Conservation (phyloP, 805 yeast genomes). For the Cyberlindnera sargentensis region DNA sequence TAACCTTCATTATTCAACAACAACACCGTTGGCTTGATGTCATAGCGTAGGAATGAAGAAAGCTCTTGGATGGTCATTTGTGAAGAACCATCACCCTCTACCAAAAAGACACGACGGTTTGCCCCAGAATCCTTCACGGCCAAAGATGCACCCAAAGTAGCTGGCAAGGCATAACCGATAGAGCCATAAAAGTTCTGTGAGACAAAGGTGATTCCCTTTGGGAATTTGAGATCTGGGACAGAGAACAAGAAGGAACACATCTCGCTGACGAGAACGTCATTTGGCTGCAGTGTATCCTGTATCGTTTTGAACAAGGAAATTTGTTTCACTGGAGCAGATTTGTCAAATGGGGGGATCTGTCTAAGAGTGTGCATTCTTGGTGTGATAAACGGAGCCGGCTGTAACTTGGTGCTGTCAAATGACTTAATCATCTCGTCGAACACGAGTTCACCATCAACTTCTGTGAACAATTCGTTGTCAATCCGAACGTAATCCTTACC, state of each 20-base stretch:
- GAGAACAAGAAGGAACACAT: constrained; percentile 65
- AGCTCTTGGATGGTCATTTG: constrained; percentile 63
- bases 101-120: constrained; percentile 40
- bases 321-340: constrained; percentile 8
- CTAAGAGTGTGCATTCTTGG: not conserved
- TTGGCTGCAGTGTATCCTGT: constrained; percentile 43
- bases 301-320: constrained; percentile 44
- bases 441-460: constrained; percentile 16
- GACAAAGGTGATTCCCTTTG: constrained; percentile 42
- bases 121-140: constrained; percentile 40
- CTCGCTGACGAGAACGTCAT: constrained; percentile 54
- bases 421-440: constrained; percentile 9
- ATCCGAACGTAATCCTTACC: constrained; percentile 21
- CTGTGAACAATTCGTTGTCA: constrained; percentile 10
- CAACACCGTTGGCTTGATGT: constrained; percentile 49
- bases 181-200: constrained; percentile 64
- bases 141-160: constrained; percentile 54
- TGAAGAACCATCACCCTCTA: constrained; percentile 65
- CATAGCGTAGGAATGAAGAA: constrained; percentile 49
- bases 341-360: constrained; percentile 3
- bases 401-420: constrained; percentile 8
- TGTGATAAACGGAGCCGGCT: constrained; percentile 8
- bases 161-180: constrained; percentile 59
- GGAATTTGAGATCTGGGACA: constrained; percentile 48
- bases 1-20: constrained; percentile 61